Conservation (phyloP, 441 rosid genomes). For the Jatropha multifida region DNA sequence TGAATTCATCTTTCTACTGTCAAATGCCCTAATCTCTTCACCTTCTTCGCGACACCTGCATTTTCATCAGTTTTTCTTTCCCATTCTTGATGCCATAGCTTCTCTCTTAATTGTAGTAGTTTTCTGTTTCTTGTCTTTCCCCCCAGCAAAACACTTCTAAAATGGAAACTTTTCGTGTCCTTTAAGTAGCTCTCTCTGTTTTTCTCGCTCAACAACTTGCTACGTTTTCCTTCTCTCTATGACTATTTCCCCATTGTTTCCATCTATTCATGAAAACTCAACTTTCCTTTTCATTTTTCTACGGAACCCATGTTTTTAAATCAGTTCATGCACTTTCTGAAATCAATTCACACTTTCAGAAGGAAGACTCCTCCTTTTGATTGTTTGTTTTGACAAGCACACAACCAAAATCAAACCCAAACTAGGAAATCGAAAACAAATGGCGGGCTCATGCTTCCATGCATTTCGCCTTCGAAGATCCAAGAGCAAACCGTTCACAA, state of each 20-base stretch:
- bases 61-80: constrained; percentile 23
- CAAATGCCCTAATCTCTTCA: constrained; percentile 39
- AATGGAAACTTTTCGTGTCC: constrained; percentile 16
- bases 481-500: constrained; percentile 43
- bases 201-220: neutral
- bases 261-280: constrained; percentile 52
- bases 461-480: constrained; percentile 59
- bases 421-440: constrained; percentile 18
- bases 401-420: neutral
- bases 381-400: constrained; percentile 33
- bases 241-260: constrained; percentile 10
- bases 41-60: constrained; percentile 25
- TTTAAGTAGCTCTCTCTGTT: constrained; percentile 16
- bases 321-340: constrained; percentile 93
- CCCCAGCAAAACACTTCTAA: neutral
- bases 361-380: constrained; percentile 56
- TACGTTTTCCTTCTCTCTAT: constrained; percentile 16
- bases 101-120: constrained; percentile 14
- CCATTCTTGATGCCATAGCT: constrained; percentile 28
- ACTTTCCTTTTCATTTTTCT: constrained; percentile 29
- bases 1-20: constrained; percentile 55
- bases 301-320: constrained; percentile 76
- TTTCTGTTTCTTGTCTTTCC: neutral
- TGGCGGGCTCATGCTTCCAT: constrained; percentile 75
- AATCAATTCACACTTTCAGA: constrained; percentile 91